Base-by-base conservation (phyloP, 768 basidiomycete genomes). In the Tulasnella sp. region DNA sequence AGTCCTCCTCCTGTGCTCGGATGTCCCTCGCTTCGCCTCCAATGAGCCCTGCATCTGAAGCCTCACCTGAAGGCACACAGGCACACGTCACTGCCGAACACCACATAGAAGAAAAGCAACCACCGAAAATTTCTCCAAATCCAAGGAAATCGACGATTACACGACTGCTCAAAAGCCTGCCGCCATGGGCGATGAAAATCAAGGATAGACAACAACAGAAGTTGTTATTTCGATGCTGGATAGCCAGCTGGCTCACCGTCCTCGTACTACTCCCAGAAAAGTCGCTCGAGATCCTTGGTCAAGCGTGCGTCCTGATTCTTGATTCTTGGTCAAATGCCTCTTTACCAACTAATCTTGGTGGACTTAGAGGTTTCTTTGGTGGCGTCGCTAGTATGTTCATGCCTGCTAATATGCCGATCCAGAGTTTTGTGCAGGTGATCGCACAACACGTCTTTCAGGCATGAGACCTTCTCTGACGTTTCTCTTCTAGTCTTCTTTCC, bases 371-470 rank as follows among this genome's bases (percentile, higher is more conserved):
- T 19, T 56, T 56, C 29, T 56, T 56, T 29, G 54, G 34, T 56
- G 54, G 54, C 19, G 30, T 56, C 19, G 54, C 54, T 19, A 56
- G 54, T 43, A 3, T 56, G 4, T 42, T 56, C 21, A 43, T 56
- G 42, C 54, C 54, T 22, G 22, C 54, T 11, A 56, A 56, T 27
- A 56, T 56, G 54, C 54, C 54, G 25, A 56, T 56, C 30, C 54
- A 56, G 44, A 56, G 31, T 10, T 56, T 56, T 24, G 10, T 56
- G 4, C 27, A 42, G 42, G 54, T 56, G 41, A 43, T 4, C 17
- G 4, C 8, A 19, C 9, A 11, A 21, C 7, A 38, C 5, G 4
- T 17, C 17, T 24, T n/a, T 48, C n/a, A 21, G 31, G 8, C 22
- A n/a, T 15, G 15, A n/a, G n/a, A n/a, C n/a, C n/a, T n/a, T n/a